phyloP scores from a whole-genome alignment of 140 eudicot species.

The Anethum foeniculum region DNA sequence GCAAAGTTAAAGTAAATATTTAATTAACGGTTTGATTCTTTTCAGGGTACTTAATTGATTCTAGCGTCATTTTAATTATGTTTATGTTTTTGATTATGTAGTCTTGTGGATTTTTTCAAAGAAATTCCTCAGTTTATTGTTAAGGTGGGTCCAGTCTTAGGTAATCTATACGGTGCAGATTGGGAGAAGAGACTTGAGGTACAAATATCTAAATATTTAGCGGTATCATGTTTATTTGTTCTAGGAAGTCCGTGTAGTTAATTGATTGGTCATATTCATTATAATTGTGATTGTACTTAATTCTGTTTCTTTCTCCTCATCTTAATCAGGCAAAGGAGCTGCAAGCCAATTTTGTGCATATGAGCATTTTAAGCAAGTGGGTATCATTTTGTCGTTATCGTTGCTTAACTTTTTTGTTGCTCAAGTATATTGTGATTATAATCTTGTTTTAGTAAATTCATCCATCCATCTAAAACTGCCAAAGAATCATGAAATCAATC shows the following conservation, averaged over 20 bases:
- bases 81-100: constrained; percentile 22
- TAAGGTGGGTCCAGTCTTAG: constrained; percentile 64
- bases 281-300: constrained; percentile 10
- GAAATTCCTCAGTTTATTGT: constrained; percentile 79
- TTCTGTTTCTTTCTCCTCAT: constrained; percentile 2
- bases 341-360: constrained; percentile 79
- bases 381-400: constrained; percentile 18
- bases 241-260: not conserved
- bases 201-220: constrained; percentile 1
- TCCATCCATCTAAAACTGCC: constrained; percentile 1
- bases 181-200: constrained; percentile 93
- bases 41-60: not conserved
- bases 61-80: not conserved
- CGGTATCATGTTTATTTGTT: constrained; percentile 7
- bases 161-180: constrained; percentile 55
- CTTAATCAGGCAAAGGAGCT: constrained; percentile 71
- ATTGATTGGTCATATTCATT: constrained; percentile 8
- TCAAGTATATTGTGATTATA: not conserved
- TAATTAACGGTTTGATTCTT: not conserved
- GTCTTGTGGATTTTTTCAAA: constrained; percentile 72
- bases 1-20: constrained; percentile 55
- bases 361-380: constrained; percentile 84
- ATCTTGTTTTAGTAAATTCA: constrained; percentile 7
- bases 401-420: not conserved
- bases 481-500: not conserved